Base-by-base conservation (phyloP, 83 land plant genomes). In the Isoetes engelmannii region DNA sequence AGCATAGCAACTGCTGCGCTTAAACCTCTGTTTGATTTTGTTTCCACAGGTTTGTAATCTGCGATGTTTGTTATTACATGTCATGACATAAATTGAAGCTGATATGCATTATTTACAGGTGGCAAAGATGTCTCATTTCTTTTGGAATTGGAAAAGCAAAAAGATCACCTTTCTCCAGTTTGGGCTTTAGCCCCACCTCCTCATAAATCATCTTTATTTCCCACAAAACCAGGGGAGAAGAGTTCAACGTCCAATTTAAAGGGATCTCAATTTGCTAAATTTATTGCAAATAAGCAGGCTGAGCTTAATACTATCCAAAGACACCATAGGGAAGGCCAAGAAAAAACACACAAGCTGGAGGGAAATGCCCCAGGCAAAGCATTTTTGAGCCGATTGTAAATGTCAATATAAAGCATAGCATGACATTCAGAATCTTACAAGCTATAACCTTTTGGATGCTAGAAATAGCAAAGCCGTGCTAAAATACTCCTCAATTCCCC, bases 231-330 rank as follows among this genome's bases (percentile, higher is more conserved):
- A 67, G 77, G 71, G 5, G 37, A 61, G 44, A 65, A 44, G 5
- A 46, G 41, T 5, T 43, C 17, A 41, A 55, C 61, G 15, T 68
- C 69, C 43, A 74, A 69, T 57, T 78, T 59, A 17, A 92, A 83
- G 61, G 97, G 97, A 53, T 86, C 89, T 49, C 90, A 85, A 4
- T 92, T 92, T 72, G 82, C 93, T 5, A 84, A 86, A 59, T 92
- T 89, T 49, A 81, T 92, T 12, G 72, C 85, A 41, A 85, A 89
- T 47, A 81, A 68, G 55, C 64, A 72, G 59, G 66, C 37, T 70
- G 65, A 66, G 15, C 2, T 53, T 28, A 28, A 0, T 28, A 28
- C 37, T 28, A 28, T 28, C 37, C 37, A 28, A 28, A 28, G 37
- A 28, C 37, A 28, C 37, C 37, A 28, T 28, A 28, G 2, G 37